Evolutionary conservation across 371 early-diverging fungal genomes (phyloP).

Genomic region (Mortierella sp.): DNA sequence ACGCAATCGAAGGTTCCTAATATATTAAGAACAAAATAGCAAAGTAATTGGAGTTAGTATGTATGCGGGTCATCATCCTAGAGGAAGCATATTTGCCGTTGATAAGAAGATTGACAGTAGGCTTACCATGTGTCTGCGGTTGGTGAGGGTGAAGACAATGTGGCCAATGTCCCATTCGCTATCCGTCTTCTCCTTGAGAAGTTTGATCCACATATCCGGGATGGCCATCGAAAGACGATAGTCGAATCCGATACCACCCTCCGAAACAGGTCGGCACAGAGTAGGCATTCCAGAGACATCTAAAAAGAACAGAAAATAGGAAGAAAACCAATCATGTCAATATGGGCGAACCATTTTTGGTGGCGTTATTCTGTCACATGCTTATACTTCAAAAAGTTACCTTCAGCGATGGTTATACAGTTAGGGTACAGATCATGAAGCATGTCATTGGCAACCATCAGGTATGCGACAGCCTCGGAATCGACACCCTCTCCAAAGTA

Average conservation of each 20-base stretch:
- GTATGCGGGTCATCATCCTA: neutral
- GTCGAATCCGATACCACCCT: slow-evolving; percentile 98
- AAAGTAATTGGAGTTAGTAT: slow-evolving; percentile 59
- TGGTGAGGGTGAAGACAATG: slow-evolving; percentile 88
- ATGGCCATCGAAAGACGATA: slow-evolving; percentile 96
- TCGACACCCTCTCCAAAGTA: slow-evolving; percentile 93
- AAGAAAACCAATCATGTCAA: neutral
- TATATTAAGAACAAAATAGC: slow-evolving; percentile 63
- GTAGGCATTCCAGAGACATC: slow-evolving; percentile 99
- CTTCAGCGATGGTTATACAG: slow-evolving; percentile 92
- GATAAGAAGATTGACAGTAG: slow-evolving; percentile 85
- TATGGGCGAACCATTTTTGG: neutral
- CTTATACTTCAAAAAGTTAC: slow-evolving; percentile 36
- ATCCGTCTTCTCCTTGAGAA: slow-evolving; percentile 90
- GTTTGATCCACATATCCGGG: slow-evolving; percentile 99
- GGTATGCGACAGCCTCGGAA: slow-evolving; percentile 88
- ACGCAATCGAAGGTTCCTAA: slow-evolving; percentile 90
- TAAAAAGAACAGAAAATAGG: slow-evolving; percentile 53
- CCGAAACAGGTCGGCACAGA: slow-evolving; percentile 89
- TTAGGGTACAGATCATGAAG: slow-evolving; percentile 85
- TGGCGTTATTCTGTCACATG: neutral
- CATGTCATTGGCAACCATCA: slow-evolving; percentile 93
- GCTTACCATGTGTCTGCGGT: slow-evolving; percentile 85
- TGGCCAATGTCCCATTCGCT: slow-evolving; percentile 95
- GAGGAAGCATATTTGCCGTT: slow-evolving; percentile 72